Conservation (phyloP, 306 rosid genomes). For the Echinosophora koreensis region DNA sequence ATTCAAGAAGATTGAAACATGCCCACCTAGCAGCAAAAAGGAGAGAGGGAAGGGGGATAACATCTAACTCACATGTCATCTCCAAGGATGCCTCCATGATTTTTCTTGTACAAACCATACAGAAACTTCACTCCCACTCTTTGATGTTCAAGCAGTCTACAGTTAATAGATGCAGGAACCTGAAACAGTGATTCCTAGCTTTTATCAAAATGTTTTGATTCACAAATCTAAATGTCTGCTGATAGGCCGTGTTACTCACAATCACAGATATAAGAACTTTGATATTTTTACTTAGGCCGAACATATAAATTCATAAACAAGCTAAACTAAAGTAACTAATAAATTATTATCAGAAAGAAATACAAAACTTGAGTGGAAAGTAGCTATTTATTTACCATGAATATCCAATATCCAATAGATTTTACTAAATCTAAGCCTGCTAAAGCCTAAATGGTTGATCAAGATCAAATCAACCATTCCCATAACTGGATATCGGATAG, state of each 20-base stretch:
- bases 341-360: background rate
- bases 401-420: background rate
- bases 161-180: conserved; percentile 94
- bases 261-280: conserved; percentile 1
- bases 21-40: background rate
- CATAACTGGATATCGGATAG: background rate
- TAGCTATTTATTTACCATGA: conserved; percentile 1
- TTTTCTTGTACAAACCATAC: conserved; percentile 76
- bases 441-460: background rate
- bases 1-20: background rate
- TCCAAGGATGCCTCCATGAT: conserved; percentile 96
- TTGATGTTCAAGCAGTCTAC: conserved; percentile 92
- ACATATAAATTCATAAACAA: conserved; percentile 33
- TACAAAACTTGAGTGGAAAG: background rate
- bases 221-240: background rate
- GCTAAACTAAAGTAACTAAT: background rate
- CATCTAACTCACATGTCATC: conserved; percentile 84
- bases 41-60: background rate
- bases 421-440: background rate
- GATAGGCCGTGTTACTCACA: background rate
- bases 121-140: conserved; percentile 84
- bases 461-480: background rate
- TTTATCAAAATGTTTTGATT: background rate
- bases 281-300: background rate
- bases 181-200: conserved; percentile 45